phyloP scores from a whole-genome alignment of 495 filamentous ascomycete genomes.

The Choiromyces venosus region DNA sequence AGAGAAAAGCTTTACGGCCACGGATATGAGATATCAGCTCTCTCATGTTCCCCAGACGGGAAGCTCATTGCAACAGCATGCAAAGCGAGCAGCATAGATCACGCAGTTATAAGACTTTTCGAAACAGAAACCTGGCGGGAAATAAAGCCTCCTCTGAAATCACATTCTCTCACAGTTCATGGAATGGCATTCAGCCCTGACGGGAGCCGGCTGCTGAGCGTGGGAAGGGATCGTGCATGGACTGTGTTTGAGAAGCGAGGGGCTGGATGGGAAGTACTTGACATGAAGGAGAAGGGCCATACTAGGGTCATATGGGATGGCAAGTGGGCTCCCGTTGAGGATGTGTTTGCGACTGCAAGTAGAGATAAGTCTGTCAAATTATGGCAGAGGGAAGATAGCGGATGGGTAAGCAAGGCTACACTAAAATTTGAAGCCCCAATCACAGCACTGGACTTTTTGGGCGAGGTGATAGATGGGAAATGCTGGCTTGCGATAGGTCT shows the following conservation, averaged over 20 bases:
- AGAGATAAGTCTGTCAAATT: conserved; percentile 80
- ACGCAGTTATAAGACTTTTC: conserved; percentile 89
- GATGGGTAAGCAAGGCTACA: conserved; percentile 50
- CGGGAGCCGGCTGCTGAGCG: conserved; percentile 71
- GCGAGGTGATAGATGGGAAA: conserved; percentile 42
- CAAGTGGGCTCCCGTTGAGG: conserved; percentile 64
- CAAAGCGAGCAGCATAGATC: conserved; percentile 82
- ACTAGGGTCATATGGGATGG: conserved; percentile 82
- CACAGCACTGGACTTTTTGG: conserved; percentile 69
- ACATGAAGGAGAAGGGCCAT: conserved; percentile 76
- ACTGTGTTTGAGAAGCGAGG: conserved; percentile 59
- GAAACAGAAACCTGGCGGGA: conserved; percentile 82
- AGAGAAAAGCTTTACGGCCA: conserved; percentile 96
- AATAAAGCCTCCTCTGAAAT: conserved; percentile 69
- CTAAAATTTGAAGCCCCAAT: conserved; percentile 57
- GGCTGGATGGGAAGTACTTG: conserved; percentile 43
- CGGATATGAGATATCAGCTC: conserved; percentile 92
- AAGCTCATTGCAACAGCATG: conserved; percentile 83
- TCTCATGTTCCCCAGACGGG: conserved; percentile 72
- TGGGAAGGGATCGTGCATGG: conserved; percentile 89
- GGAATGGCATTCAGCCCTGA: conserved; percentile 70
- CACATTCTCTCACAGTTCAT: conserved; percentile 80
- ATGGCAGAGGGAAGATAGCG: conserved; percentile 52
- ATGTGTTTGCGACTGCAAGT: conserved; percentile 75
- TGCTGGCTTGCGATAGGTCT: conserved; percentile 64